Evolutionary conservation across 1,284 basidiomycete genomes (phyloP).

Genomic region (Pascua guehoae): DNA sequence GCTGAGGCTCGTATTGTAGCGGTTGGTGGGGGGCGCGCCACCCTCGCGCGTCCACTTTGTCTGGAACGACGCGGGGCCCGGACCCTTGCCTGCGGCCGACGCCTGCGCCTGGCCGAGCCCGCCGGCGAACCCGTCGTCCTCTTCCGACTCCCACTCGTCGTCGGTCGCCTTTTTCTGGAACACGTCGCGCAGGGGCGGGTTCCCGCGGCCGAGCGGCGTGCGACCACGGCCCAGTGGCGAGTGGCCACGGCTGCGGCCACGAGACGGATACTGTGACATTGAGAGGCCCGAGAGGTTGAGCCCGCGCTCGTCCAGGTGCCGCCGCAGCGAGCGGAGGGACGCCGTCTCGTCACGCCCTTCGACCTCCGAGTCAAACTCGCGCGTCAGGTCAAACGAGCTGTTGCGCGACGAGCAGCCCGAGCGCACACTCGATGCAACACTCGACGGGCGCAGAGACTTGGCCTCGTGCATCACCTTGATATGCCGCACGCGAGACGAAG

Average conservation of each 20-base stretch:
- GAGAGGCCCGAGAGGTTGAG: no score
- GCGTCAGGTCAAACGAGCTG: slow-evolving; percentile 2
- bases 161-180: slow-evolving; percentile 46
- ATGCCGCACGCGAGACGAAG: slow-evolving; percentile 39
- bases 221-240: slow-evolving; percentile 4
- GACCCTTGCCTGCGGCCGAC: no score
- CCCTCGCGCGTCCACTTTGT: no score
- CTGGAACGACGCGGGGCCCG: no score
- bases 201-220: slow-evolving; percentile 23
- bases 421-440: slow-evolving; percentile 34
- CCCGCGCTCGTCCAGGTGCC: no score
- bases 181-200: slow-evolving; percentile 48
- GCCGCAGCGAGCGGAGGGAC: no score
- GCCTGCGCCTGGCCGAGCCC: slow-evolving; percentile 45
- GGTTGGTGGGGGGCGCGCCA: no score
- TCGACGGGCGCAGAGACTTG: slow-evolving; percentile 30
- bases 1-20: no score
- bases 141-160: slow-evolving; percentile 51
- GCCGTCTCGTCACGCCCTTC: slow-evolving; percentile 23
- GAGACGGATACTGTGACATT: no score
- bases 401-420: slow-evolving; percentile 32
- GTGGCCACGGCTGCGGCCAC: no score
- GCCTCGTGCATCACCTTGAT: slow-evolving; percentile 42
- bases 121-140: slow-evolving; percentile 34
- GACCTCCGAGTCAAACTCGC: slow-evolving; percentile 26